phyloP scores from a whole-genome alignment of 768 basidiomycete genomes.

The Astraeus odoratus region DNA sequence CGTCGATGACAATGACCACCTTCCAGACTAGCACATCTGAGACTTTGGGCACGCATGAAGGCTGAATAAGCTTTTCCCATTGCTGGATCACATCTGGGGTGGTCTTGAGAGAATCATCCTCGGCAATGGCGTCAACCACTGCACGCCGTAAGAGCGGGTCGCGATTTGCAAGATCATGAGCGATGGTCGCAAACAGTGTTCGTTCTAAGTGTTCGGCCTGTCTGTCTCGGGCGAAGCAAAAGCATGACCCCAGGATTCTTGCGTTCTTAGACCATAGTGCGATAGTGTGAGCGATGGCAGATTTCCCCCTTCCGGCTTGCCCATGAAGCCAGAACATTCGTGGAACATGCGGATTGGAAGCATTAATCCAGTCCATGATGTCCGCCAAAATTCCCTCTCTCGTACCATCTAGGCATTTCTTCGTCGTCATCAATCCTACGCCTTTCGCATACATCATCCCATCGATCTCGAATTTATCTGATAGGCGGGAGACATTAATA shows the following conservation, averaged over 20 bases:
- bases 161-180: not conserved
- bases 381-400: slow-evolving; percentile 19
- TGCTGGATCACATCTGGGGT: slow-evolving; percentile 4
- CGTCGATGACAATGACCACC: slow-evolving; percentile 22
- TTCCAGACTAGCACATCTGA: slow-evolving; percentile 6
- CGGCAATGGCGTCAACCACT: not conserved
- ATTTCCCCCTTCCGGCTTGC: slow-evolving; percentile 20
- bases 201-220: slow-evolving; percentile 4
- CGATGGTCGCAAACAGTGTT: slow-evolving; percentile 11
- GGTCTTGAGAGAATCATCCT: not conserved
- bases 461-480: not conserved
- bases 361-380: slow-evolving; percentile 21
- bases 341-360: slow-evolving; percentile 1
- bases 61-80: slow-evolving; percentile 14
- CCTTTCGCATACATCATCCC: slow-evolving; percentile 1
- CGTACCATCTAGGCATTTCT: slow-evolving; percentile 17
- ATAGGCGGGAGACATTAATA: not conserved
- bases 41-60: slow-evolving; percentile 10
- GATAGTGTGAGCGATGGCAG: slow-evolving; percentile 6
- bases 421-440: slow-evolving; percentile 2
- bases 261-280: slow-evolving; percentile 6
- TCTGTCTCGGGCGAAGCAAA: slow-evolving; percentile 6
- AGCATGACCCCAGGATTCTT: slow-evolving; percentile 9
- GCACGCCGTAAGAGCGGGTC: not conserved
- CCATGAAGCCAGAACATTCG: slow-evolving; percentile 19